These are phyloP conservation scores for Aspergillus ruber DNA, from an alignment of 2,329 filamentous ascomycete genomes.

Conservation along the genomic window DNA sequence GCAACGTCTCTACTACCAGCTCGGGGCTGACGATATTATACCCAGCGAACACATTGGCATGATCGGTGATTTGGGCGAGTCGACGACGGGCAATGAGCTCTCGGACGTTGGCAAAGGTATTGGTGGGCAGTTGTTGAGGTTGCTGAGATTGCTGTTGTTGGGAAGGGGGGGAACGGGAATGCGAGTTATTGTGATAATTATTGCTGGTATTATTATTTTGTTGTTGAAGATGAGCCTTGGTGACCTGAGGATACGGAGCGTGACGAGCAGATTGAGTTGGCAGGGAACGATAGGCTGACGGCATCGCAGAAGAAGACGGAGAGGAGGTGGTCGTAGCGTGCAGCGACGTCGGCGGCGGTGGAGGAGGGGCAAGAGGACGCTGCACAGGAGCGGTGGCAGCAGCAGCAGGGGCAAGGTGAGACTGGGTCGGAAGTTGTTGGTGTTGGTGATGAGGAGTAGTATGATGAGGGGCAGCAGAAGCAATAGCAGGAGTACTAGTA, in stretches of 20 bases:
- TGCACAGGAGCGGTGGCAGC: conserved; percentile 15
- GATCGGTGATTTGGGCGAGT: conserved; percentile 39
- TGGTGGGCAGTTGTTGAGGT: conserved; percentile 26
- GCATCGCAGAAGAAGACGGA: conserved; percentile 35
- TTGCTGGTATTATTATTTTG: conserved; percentile 1
- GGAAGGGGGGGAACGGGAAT: background rate
- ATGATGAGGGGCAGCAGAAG: conserved; percentile 4
- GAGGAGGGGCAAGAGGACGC: conserved; percentile 31
- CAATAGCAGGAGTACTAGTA: conserved; percentile 1
- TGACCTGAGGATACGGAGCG: conserved; percentile 31
- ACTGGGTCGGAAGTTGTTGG: conserved; percentile 7
- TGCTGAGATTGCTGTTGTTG: conserved; percentile 10
- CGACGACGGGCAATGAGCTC: conserved; percentile 37
- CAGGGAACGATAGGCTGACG: conserved; percentile 37
- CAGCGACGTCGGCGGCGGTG: conserved; percentile 10
- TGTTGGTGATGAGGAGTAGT: conserved; percentile 11
- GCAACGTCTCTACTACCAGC: conserved; percentile 37
- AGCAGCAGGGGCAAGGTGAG: conserved; percentile 11
- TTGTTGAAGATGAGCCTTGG: conserved; percentile 28
- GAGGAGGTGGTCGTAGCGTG: conserved; percentile 18
- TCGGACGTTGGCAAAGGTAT: conserved; percentile 37
- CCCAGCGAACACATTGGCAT: conserved; percentile 39
- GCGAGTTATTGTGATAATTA: conserved; percentile 7
- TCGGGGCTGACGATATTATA: conserved; percentile 40
- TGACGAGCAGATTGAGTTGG: conserved; percentile 32